phyloP scores from a whole-genome alignment of 1,284 basidiomycete genomes.

The Austroboletus olivaceoglutinosus region DNA sequence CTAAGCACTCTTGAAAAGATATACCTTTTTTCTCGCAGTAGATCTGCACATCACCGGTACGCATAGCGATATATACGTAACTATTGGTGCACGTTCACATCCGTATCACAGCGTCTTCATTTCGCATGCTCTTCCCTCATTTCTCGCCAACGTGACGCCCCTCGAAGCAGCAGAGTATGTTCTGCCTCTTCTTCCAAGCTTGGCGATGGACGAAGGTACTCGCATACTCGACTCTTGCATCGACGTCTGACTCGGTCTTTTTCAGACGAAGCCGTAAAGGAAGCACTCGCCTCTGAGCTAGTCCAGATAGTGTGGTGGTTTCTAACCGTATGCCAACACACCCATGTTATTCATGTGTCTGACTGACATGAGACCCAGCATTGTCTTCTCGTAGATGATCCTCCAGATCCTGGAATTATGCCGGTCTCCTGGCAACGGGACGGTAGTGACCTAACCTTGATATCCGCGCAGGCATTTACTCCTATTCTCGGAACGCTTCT shows the following conservation, averaged over 20 bases:
- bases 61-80: conserved; percentile 32
- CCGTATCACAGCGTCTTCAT: conserved; percentile 64
- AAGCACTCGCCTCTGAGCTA: conserved; percentile 83
- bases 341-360: conserved; percentile 10
- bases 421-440: conserved; percentile 12
- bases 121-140: conserved; percentile 71
- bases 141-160: conserved; percentile 75
- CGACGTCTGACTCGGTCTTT: conserved; percentile 8
- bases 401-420: conserved; percentile 20
- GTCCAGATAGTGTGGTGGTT: conserved; percentile 94
- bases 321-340: conserved; percentile 53
- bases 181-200: conserved; percentile 81
- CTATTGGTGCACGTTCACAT: conserved; percentile 5
- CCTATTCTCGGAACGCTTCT: conserved; percentile 88
- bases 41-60: conserved; percentile 70
- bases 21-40: conserved; percentile 89
- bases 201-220: conserved; percentile 86
- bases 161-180: conserved; percentile 94
- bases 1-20: conserved; percentile 89
- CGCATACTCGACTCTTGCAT: conserved; percentile 2
- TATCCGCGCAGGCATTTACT: conserved; percentile 86
- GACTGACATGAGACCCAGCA: conserved; percentile 36
- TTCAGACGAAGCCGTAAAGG: conserved; percentile 86
- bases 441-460: conserved; percentile 41
- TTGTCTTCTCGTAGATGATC: conserved; percentile 58